phyloP scores from a whole-genome alignment of 805 yeast genomes.

The Diddensiella transvaalensis region DNA sequence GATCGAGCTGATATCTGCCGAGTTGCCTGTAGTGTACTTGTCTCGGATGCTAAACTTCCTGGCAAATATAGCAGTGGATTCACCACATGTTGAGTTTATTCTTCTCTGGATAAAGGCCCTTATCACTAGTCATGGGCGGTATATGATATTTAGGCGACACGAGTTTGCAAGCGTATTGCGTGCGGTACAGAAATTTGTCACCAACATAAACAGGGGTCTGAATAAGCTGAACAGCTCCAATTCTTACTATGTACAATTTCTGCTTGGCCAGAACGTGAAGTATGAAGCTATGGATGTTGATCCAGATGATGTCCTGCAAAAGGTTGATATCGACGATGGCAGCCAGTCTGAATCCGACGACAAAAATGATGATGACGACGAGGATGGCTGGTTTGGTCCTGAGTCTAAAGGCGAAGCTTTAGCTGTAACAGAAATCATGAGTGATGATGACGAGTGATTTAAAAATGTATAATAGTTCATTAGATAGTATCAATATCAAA shows the following conservation, averaged over 20 bases:
- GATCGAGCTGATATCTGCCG: slow-evolving; percentile 60
- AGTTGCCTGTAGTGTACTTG: slow-evolving; percentile 74
- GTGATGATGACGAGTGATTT: slow-evolving; percentile 10
- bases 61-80: slow-evolving; percentile 61
- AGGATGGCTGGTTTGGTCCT: slow-evolving; percentile 36
- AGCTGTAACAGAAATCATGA: background rate
- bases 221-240: slow-evolving; percentile 28
- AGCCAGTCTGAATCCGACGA: slow-evolving; percentile 39
- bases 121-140: slow-evolving; percentile 71
- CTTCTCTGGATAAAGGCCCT: slow-evolving; percentile 74
- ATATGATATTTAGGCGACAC: slow-evolving; percentile 58
- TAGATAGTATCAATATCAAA: too few relatives aligned
- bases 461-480: background rate
- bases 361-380: slow-evolving; percentile 34
- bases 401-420: slow-evolving; percentile 21
- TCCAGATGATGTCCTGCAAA: slow-evolving; percentile 29
- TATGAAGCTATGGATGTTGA: slow-evolving; percentile 30
- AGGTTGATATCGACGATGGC: slow-evolving; percentile 30
- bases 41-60: slow-evolving; percentile 64
- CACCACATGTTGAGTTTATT: slow-evolving; percentile 82
- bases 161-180: slow-evolving; percentile 63
- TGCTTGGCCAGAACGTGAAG: slow-evolving; percentile 13
- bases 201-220: slow-evolving; percentile 69
- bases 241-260: slow-evolving; percentile 23
- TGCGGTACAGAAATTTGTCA: slow-evolving; percentile 70